These are phyloP conservation scores for Apiospora malaysiana DNA, from an alignment of 2,329 filamentous ascomycete genomes.

Conservation along the genomic window DNA sequence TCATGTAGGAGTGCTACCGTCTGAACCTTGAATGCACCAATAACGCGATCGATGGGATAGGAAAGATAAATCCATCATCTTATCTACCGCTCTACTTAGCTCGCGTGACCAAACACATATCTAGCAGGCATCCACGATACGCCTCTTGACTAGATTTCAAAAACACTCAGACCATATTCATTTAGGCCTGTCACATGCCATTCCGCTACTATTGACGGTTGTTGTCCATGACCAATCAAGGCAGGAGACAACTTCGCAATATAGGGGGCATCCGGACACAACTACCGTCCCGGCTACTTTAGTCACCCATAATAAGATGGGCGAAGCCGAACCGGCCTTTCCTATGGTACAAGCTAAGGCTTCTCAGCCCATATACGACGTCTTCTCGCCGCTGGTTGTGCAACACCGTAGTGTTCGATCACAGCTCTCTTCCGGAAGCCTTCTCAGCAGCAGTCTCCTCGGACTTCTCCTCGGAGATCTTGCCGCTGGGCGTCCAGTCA, in stretches of 20 bases:
- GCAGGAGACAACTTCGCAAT: background rate
- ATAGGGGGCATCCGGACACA: background rate
- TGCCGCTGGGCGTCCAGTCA: conserved; percentile 77
- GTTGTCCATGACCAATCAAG: background rate
- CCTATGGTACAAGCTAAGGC: background rate
- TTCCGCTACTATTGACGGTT: background rate
- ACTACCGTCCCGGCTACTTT: background rate
- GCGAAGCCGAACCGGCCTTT: background rate
- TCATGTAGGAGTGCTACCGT: too few relatives aligned
- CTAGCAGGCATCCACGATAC: background rate
- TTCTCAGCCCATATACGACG: background rate
- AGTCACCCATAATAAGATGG: background rate
- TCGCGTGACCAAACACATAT: background rate
- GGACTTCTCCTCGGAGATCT: conserved; percentile 52
- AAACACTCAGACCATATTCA: background rate
- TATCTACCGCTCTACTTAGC: background rate
- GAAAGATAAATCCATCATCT: background rate
- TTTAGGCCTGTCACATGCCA: background rate
- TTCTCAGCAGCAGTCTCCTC: conserved; percentile 63
- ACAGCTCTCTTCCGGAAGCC: conserved; percentile 72
- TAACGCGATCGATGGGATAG: background rate
- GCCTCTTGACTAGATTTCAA: background rate
- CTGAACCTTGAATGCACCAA: background rate
- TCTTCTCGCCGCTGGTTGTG: background rate
- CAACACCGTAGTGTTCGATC: background rate